Percentiles rank a stretch among this genome's conserved stretches.
Evolutionary conservation across 1,284 basidiomycete genomes (phyloP).

Genomic region (Blastosporella zonata): DNA sequence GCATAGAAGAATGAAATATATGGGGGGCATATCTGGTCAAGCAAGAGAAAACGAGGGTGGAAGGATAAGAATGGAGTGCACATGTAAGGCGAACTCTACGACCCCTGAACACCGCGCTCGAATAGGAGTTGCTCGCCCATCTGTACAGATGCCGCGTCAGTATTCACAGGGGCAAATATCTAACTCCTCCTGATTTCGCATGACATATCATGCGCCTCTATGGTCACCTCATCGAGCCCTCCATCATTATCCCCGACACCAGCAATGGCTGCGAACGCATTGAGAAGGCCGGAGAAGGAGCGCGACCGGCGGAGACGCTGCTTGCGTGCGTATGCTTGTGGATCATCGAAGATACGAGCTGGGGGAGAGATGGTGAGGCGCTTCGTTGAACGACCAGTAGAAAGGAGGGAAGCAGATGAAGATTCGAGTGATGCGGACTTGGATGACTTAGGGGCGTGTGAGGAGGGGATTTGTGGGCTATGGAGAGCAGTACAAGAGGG

Average conservation of each 20-base stretch:
- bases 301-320: background rate
- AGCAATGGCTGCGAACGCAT: background rate
- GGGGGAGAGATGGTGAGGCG: background rate
- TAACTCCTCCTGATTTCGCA: background rate
- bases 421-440: background rate
- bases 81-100: background rate
- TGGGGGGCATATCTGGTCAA: no score
- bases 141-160: background rate
- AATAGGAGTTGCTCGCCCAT: background rate
- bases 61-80: background rate
- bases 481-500: slow-evolving; percentile 20
- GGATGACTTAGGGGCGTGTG: background rate
- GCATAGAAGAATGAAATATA: no score
- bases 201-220: background rate
- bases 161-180: background rate
- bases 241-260: background rate
- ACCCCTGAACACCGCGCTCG: background rate
- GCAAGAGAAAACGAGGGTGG: background rate
- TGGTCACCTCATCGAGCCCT: background rate
- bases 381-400: background rate
- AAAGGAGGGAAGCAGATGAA: background rate
- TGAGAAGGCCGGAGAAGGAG: background rate
- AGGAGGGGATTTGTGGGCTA: background rate
- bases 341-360: background rate
- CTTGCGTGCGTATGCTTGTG: background rate